Conservation (phyloP, 2,329 filamentous ascomycete genomes). For the Microsporum canis region DNA sequence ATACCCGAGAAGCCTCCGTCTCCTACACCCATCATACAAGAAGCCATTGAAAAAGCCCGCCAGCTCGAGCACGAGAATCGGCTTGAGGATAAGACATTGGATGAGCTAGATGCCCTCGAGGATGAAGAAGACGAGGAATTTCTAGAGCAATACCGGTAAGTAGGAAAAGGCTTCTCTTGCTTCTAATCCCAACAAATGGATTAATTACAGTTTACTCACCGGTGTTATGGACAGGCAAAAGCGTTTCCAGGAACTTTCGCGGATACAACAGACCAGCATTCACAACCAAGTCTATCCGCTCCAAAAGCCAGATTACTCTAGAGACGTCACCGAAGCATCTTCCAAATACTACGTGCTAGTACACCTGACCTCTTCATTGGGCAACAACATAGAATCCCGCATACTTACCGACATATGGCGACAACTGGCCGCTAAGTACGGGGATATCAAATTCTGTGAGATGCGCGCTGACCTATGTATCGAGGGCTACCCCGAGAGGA, state of each 20-base stretch:
- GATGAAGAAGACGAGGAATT: constrained; percentile 93
- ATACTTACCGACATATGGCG: constrained; percentile 78
- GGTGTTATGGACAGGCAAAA: constrained; percentile 47
- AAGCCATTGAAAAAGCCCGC: constrained; percentile 76
- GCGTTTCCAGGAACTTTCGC: constrained; percentile 70
- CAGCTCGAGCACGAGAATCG: constrained; percentile 81
- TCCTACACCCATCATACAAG: constrained; percentile 89
- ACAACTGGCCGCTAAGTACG: constrained; percentile 70
- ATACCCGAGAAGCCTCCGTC: constrained; percentile 97
- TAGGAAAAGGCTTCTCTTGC: background rate
- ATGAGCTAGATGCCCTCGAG: constrained; percentile 86
- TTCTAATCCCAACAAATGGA: no score
- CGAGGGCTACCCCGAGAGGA: constrained; percentile 87
- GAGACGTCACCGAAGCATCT: constrained; percentile 85
- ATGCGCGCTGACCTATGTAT: constrained; percentile 88
- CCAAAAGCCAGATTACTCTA: constrained; percentile 85
- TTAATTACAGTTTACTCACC: background rate
- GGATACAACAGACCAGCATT: constrained; percentile 61
- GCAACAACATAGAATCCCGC: constrained; percentile 74
- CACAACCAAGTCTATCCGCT: constrained; percentile 89
- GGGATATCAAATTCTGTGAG: constrained; percentile 95
- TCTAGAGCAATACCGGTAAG: constrained; percentile 64
- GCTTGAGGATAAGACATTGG: constrained; percentile 84
- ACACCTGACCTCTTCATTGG: constrained; percentile 65
- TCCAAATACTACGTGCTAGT: constrained; percentile 58